Conservation (phyloP, 2,329 filamentous ascomycete genomes). For the Shiraia sp. region DNA sequence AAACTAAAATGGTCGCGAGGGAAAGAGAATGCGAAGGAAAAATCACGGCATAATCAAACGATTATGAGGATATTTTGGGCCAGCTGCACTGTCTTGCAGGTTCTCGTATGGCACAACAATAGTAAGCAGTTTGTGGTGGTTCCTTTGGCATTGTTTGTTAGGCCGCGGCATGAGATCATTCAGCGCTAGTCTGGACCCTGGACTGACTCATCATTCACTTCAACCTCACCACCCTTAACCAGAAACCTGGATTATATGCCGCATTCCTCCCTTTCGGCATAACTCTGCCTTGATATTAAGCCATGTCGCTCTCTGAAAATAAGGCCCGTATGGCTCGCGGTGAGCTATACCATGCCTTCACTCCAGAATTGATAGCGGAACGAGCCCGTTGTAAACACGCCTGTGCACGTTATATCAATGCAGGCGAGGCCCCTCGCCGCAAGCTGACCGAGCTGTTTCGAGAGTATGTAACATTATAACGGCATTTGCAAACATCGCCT, state of each 20-base stretch:
- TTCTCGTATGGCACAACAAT: conserved; percentile 4
- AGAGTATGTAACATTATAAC: conserved; percentile 59
- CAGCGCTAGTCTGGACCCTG: background rate
- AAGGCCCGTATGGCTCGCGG: conserved; percentile 62
- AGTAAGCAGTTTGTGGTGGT: conserved; percentile 5
- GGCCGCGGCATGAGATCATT: background rate
- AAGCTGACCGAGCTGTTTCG: conserved; percentile 69
- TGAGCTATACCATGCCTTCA: conserved; percentile 76
- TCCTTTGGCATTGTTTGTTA: conserved; percentile 6
- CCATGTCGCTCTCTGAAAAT: conserved; percentile 40
- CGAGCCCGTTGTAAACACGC: conserved; percentile 67
- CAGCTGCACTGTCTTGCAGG: too few species aligned
- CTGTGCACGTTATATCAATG: conserved; percentile 65
- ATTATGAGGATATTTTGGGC: too few species aligned
- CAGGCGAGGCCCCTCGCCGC: conserved; percentile 63
- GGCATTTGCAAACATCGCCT: background rate
- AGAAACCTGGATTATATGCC: background rate
- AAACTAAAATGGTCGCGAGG: conserved; percentile 1
- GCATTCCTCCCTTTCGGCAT: background rate
- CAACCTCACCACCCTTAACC: too few species aligned
- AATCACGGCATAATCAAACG: too few species aligned
- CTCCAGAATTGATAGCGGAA: conserved; percentile 67
- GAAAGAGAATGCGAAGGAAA: background rate
- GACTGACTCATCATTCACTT: background rate
- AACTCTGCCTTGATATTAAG: background rate